These are phyloP conservation scores for Russula ochroleuca DNA, from an alignment of 768 basidiomycete species.

Conservation along the genomic window DNA sequence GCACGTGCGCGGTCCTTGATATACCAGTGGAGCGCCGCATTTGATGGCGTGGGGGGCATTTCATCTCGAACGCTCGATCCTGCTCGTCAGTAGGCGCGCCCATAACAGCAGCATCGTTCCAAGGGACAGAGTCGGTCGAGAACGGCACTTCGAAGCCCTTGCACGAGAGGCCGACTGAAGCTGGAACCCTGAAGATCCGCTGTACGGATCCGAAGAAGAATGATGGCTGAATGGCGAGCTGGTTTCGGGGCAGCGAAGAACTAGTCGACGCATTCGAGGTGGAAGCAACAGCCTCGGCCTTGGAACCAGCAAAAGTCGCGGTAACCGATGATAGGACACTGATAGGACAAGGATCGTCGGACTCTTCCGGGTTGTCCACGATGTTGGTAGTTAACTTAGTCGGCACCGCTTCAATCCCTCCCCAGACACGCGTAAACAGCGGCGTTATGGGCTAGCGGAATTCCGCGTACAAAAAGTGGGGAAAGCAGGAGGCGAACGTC, in stretches of 20 bases:
- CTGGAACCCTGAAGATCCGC: conserved; percentile 15
- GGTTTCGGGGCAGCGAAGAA: not conserved
- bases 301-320: no score
- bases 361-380: not conserved
- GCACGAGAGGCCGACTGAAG: conserved; percentile 17
- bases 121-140: conserved; percentile 7
- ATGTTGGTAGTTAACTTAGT: conserved; percentile 5
- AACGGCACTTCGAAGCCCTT: conserved; percentile 21
- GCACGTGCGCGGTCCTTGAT: conserved; percentile 16
- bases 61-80: conserved; percentile 5
- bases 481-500: not conserved
- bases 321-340: no score
- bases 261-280: not conserved
- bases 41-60: conserved; percentile 13
- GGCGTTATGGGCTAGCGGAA: conserved; percentile 12
- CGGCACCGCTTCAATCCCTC: not conserved
- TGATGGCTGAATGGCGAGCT: conserved; percentile 13
- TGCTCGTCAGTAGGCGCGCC: not conserved
- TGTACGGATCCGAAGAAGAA: conserved; percentile 19
- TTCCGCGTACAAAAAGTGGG: not conserved
- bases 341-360: not conserved
- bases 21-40: conserved; percentile 14
- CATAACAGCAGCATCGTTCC: not conserved
- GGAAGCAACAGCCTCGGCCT: not conserved
- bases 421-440: conserved; percentile 1